These are phyloP conservation scores for Aspergillus hancockii DNA, from an alignment of 495 filamentous ascomycete species.

Conservation along the genomic window DNA sequence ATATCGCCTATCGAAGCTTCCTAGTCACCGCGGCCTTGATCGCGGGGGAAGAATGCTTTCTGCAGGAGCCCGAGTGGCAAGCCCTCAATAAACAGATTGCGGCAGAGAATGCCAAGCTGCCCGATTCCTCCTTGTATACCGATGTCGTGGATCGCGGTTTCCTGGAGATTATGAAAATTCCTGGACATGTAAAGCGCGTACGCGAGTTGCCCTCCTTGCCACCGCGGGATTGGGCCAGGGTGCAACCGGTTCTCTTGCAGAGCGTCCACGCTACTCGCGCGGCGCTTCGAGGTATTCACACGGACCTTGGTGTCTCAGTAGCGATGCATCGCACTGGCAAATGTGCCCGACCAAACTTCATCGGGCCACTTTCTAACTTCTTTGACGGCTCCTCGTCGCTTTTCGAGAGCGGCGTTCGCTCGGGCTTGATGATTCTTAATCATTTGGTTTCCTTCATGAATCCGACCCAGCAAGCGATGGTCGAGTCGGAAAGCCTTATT, in stretches of 20 bases:
- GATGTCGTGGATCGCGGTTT: slow-evolving; percentile 33
- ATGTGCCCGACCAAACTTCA: slow-evolving; percentile 20
- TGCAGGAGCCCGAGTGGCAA: slow-evolving; percentile 38
- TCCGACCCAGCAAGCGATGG: slow-evolving; percentile 21
- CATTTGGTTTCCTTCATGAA: slow-evolving; percentile 28
- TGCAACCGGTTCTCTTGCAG: slow-evolving; percentile 17
- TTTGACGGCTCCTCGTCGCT: slow-evolving; percentile 29
- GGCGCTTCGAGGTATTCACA: slow-evolving; percentile 27
- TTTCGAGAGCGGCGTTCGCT: slow-evolving; percentile 28
- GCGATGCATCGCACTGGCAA: slow-evolving; percentile 28
- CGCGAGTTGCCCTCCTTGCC: slow-evolving; percentile 17
- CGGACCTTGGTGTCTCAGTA: slow-evolving; percentile 29
- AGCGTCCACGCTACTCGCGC: slow-evolving; percentile 26
- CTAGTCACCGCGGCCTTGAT: slow-evolving; percentile 32
- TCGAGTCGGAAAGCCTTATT: slow-evolving; percentile 22
- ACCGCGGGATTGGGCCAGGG: slow-evolving; percentile 8
- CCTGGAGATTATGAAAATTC: slow-evolving; percentile 28
- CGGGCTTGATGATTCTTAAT: slow-evolving; percentile 28
- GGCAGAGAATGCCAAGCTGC: slow-evolving; percentile 31
- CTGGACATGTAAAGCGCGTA: slow-evolving; percentile 28
- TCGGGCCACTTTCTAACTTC: slow-evolving; percentile 29
- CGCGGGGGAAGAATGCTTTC: slow-evolving; percentile 31
- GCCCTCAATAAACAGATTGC: slow-evolving; percentile 30
- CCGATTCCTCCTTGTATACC: slow-evolving; percentile 31
- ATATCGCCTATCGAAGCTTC: slow-evolving; percentile 35